Evolutionary conservation across 306 rosid genomes (phyloP).

Genomic region (Nissolia schottii): DNA sequence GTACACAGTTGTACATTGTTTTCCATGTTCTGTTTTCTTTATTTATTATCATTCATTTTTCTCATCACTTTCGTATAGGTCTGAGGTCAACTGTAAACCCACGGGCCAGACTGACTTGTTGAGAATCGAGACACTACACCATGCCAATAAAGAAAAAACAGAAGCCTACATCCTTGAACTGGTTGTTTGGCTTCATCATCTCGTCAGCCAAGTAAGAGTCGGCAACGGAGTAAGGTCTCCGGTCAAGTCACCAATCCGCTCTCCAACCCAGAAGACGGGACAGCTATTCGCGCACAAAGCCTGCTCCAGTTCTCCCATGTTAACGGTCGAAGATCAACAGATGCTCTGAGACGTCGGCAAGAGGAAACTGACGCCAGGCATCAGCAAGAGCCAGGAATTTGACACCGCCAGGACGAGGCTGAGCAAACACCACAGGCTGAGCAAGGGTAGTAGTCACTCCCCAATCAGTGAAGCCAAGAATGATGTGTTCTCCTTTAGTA

Average conservation of each 20-base stretch:
- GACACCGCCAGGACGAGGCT: constrained; percentile 63
- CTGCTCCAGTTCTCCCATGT: constrained; percentile 50
- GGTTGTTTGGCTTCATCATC: constrained; percentile 90
- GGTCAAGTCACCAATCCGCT: constrained; percentile 72
- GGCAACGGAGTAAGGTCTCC: constrained; percentile 78
- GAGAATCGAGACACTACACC: constrained; percentile 89
- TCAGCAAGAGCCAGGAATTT: constrained; percentile 95
- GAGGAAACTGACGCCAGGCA: constrained; percentile 85
- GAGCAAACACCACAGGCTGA: constrained; percentile 73
- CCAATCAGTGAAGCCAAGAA: constrained; percentile 54
- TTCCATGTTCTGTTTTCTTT: constrained; percentile 7
- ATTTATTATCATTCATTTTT: too few species aligned
- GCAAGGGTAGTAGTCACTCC: constrained; percentile 92
- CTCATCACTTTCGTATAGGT: constrained; percentile 43
- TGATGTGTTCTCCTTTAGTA: constrained; percentile 50
- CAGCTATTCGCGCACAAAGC: constrained; percentile 44
- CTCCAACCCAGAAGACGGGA: constrained; percentile 56
- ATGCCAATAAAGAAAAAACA: constrained; percentile 81
- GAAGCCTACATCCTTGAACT: constrained; percentile 82
- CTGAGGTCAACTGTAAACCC: constrained; percentile 67
- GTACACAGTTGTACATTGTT: constrained; percentile 21
- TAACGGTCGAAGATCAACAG: constrained; percentile 86
- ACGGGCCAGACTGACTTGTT: constrained; percentile 72
- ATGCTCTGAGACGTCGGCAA: constrained; percentile 82
- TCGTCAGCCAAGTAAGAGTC: constrained; percentile 71